Conservation (phyloP, 352 stramenopile species). For the Globisporangium sylvaticum region DNA sequence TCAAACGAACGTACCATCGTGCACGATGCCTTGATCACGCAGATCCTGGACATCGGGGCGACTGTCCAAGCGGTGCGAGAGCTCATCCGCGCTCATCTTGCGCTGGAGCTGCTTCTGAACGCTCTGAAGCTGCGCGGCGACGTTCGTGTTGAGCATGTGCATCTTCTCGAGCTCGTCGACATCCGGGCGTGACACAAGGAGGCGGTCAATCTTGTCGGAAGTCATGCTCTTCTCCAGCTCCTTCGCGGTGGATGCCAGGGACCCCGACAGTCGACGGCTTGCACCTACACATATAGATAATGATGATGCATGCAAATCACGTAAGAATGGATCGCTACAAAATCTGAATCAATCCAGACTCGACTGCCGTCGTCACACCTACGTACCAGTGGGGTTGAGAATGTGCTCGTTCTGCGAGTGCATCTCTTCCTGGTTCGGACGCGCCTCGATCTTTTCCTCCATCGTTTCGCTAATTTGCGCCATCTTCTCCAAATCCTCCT, state of each 20-base stretch:
- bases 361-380: background rate
- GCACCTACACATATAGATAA: constrained; percentile 15
- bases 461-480: constrained; percentile 34
- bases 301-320: background rate
- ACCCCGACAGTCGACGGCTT: constrained; percentile 32
- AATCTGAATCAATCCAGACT: no score
- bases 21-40: constrained; percentile 64
- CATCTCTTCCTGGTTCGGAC: constrained; percentile 47
- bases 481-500: constrained; percentile 38
- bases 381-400: constrained; percentile 34
- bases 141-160: constrained; percentile 49
- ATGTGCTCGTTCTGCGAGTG: constrained; percentile 47
- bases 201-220: constrained; percentile 68
- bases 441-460: constrained; percentile 42
- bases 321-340: no score
- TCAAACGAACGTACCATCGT: constrained; percentile 27
- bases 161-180: constrained; percentile 48
- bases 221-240: constrained; percentile 49
- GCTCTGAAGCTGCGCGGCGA: constrained; percentile 55
- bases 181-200: constrained; percentile 55
- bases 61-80: constrained; percentile 59
- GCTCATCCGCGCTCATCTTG: constrained; percentile 70
- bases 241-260: constrained; percentile 39
- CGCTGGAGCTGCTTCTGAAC: constrained; percentile 76
- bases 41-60: constrained; percentile 75